phyloP scores from a whole-genome alignment of 2,329 filamentous ascomycete genomes.

The Nothophoma quercina region DNA sequence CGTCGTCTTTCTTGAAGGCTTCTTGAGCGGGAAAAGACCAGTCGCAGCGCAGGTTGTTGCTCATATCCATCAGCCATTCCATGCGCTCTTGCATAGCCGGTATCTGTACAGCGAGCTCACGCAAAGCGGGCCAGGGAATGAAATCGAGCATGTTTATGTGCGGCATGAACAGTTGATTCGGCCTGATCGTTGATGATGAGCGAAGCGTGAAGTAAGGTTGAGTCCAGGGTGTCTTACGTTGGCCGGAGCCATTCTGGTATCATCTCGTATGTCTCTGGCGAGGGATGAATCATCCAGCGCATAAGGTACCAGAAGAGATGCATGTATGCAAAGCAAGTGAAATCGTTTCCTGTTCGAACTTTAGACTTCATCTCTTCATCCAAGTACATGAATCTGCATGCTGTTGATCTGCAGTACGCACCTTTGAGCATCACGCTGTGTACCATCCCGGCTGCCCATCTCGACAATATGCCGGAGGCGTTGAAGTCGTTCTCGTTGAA shows the following conservation, averaged over 20 bases:
- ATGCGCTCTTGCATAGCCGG: slow-evolving; percentile 36
- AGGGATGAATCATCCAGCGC: slow-evolving; percentile 38
- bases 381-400: not conserved
- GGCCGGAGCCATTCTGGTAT: slow-evolving; percentile 37
- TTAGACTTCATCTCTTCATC: not conserved
- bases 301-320: slow-evolving; percentile 33
- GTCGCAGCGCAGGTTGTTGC: slow-evolving; percentile 25
- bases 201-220: not conserved
- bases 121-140: slow-evolving; percentile 35
- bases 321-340: slow-evolving; percentile 36
- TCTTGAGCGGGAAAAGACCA: slow-evolving; percentile 25
- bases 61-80: slow-evolving; percentile 36
- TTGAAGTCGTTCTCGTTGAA: slow-evolving; percentile 28
- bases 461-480: slow-evolving; percentile 27
- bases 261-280: slow-evolving; percentile 30
- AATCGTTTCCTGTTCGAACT: slow-evolving; percentile 24
- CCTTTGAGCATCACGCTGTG: slow-evolving; percentile 30
- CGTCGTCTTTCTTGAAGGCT: slow-evolving; percentile 15
- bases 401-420: slow-evolving; percentile 2
- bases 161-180: slow-evolving; percentile 37
- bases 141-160: slow-evolving; percentile 35
- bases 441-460: slow-evolving; percentile 34
- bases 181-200: slow-evolving; percentile 15
- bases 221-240: slow-evolving; percentile 19
- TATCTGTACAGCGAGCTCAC: slow-evolving; percentile 33